phyloP scores from a whole-genome alignment of 371 early-diverging fungal species.

The Paramicrosporidium saccamoebae region DNA sequence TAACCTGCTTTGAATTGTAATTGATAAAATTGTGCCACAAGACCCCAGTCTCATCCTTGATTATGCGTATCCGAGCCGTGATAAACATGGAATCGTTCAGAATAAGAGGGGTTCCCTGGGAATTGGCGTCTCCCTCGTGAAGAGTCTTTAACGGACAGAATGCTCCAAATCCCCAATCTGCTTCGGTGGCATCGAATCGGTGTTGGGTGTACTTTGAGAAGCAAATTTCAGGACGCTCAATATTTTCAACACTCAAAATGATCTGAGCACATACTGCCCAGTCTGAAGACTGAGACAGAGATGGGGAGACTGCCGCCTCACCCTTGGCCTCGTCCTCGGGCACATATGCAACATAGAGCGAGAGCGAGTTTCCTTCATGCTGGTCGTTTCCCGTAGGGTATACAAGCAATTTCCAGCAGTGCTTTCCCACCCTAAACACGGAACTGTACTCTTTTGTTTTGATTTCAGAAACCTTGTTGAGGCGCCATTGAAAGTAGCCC shows the following conservation, averaged over 20 bases:
- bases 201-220: slow-evolving; percentile 29
- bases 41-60: slow-evolving; percentile 59
- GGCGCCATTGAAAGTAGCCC: no score
- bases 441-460: no score
- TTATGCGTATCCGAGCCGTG: slow-evolving; percentile 33
- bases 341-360: slow-evolving; percentile 49
- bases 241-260: slow-evolving; percentile 35
- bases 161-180: slow-evolving; percentile 93
- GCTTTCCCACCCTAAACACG: no score
- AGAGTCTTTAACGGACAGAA: slow-evolving; percentile 22
- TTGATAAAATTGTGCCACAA: slow-evolving; percentile 67
- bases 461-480: no score
- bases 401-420: no score
- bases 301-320: no score
- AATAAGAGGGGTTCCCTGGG: slow-evolving; percentile 15
- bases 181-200: slow-evolving; percentile 39
- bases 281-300: no score
- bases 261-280: slow-evolving; percentile 78
- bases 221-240: slow-evolving; percentile 24
- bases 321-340: slow-evolving; percentile 14
- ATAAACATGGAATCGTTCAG: slow-evolving; percentile 25
- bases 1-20: slow-evolving; percentile 43
- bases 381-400: no score
- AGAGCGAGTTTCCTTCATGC: no score
- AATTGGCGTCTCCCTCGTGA: slow-evolving; percentile 9